phyloP scores from a whole-genome alignment of 2,329 filamentous ascomycete species.

The Podosphaera xanthii region DNA sequence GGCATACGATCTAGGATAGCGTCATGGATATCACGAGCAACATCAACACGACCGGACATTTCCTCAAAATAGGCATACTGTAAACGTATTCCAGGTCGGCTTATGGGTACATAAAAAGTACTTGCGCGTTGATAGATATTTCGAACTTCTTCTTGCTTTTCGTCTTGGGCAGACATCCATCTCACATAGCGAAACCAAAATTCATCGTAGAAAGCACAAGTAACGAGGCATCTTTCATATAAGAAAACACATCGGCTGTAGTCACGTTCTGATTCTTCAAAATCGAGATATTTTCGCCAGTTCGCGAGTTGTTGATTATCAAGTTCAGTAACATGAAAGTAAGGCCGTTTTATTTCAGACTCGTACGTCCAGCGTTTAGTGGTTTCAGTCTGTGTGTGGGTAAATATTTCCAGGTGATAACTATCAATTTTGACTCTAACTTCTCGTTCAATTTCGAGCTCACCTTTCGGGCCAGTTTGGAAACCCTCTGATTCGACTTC shows the following conservation, averaged over 20 bases:
- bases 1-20: conserved; percentile 57
- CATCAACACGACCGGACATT: conserved; percentile 48
- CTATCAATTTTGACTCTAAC: conserved; percentile 59
- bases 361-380: conserved; percentile 90
- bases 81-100: conserved; percentile 59
- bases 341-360: conserved; percentile 80
- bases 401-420: conserved; percentile 61
- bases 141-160: conserved; percentile 71
- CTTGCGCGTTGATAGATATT: conserved; percentile 80
- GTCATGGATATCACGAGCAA: conserved; percentile 67
- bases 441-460: conserved; percentile 64
- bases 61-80: conserved; percentile 94
- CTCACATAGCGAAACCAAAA: conserved; percentile 95
- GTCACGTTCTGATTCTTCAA: conserved; percentile 70
- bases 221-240: conserved; percentile 84
- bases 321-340: conserved; percentile 88
- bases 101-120: conserved; percentile 68
- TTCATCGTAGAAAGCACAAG: conserved; percentile 85
- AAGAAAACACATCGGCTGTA: conserved; percentile 55
- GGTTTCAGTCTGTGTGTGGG: conserved; percentile 64
- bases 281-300: conserved; percentile 93
- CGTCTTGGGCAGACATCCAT: conserved; percentile 68
- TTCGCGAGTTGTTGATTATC: conserved; percentile 67
- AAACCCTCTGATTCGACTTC: conserved; percentile 41
- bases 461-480: conserved; percentile 32